Evolutionary conservation across 164 flowering plant genomes (phyloP).

Genomic region (Magnolia changhungtana): DNA sequence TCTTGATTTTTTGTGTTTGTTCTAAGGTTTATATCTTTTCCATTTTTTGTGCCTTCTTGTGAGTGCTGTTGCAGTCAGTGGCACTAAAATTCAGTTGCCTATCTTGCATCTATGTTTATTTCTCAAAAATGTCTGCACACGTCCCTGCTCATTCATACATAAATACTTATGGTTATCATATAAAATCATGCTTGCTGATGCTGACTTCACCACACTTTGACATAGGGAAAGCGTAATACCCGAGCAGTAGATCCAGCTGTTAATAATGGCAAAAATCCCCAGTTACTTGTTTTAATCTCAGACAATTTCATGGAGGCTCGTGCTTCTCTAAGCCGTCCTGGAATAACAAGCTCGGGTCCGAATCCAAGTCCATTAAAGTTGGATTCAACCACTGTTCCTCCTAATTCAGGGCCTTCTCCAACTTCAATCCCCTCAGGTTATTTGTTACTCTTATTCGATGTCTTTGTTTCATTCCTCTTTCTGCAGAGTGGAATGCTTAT

Average conservation of each 20-base stretch:
- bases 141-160: not conserved
- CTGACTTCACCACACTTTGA: slow-evolving; percentile 11
- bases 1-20: too few species aligned
- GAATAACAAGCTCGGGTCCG: slow-evolving; percentile 45
- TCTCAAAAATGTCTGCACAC: not conserved
- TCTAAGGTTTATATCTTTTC: not conserved
- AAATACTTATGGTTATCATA: too few species aligned
- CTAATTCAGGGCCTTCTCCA: slow-evolving; percentile 58
- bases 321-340: slow-evolving; percentile 69
- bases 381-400: slow-evolving; percentile 49
- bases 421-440: slow-evolving; percentile 68
- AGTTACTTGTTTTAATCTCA: slow-evolving; percentile 72
- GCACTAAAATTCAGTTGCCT: not conserved
- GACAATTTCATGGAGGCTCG: slow-evolving; percentile 89
- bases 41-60: not conserved
- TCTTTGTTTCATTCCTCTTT: not conserved
- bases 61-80: not conserved
- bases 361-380: slow-evolving; percentile 66
- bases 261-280: slow-evolving; percentile 64
- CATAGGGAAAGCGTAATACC: slow-evolving; percentile 71
- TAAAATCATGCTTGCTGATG: not conserved
- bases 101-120: not conserved
- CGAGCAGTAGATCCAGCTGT: slow-evolving; percentile 62
- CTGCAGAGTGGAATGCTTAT: slow-evolving; percentile 14
- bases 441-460: not conserved